A percentile compares a stretch with the other conserved stretches of the same genome.
phyloP scores from a whole-genome alignment of 1,284 basidiomycete species.

The Anthracocystis panici-leucophaei region DNA sequence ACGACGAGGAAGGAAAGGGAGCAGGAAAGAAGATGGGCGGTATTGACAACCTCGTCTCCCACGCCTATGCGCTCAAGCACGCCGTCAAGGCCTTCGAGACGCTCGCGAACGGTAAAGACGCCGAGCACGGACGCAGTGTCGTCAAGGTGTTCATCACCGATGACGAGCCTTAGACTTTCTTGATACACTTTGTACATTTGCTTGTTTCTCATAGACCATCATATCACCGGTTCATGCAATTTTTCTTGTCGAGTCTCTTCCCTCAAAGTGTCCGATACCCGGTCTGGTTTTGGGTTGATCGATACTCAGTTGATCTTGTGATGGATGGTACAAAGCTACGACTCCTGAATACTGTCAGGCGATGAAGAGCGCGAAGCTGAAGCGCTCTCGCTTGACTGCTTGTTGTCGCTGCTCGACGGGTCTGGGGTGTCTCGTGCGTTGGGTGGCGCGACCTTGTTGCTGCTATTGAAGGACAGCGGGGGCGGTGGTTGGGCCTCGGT shows the following conservation, averaged over 20 bases:
- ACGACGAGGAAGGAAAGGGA: conserved; percentile 18
- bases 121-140: conserved; percentile 44
- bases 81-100: conserved; percentile 55
- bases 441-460: not conserved
- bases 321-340: not conserved
- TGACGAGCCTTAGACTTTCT: conserved; percentile 22
- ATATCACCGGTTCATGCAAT: conserved; percentile 1
- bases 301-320: not conserved
- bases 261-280: not conserved
- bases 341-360: not conserved
- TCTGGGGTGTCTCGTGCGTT: conserved; percentile 1
- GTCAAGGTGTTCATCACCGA: conserved; percentile 62
- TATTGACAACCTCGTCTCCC: conserved; percentile 58
- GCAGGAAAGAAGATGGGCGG: conserved; percentile 46
- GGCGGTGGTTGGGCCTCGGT: not conserved
- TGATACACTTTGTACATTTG: not conserved
- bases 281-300: not conserved
- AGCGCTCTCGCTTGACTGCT: conserved; percentile 8
- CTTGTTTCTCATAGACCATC: not conserved
- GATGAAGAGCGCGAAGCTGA: conserved; percentile 2
- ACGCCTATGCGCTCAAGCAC: conserved; percentile 49
- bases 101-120: conserved; percentile 46
- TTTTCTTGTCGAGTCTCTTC: not conserved
- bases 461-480: conserved; percentile 12
- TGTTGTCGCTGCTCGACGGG: not conserved